These are phyloP conservation scores for Aspergillus tamarii DNA, from an alignment of 2,329 filamentous ascomycete species.

Conservation along the genomic window DNA sequence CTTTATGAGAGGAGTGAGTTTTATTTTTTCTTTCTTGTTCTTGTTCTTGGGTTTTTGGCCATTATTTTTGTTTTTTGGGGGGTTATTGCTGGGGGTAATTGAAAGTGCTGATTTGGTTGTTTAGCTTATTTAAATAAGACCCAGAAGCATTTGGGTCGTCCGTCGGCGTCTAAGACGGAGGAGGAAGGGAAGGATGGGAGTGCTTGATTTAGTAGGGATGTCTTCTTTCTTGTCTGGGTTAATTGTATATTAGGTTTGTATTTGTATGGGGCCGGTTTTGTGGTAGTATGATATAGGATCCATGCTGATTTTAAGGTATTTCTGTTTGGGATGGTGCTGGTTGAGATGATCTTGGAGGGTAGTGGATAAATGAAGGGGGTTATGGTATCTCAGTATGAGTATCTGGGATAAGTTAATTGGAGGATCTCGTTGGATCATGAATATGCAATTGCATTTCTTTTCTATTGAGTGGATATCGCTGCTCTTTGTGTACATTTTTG, in stretches of 20 bases:
- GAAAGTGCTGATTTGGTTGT: background rate
- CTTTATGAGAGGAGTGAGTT: constrained; percentile 38
- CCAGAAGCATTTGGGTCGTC: constrained; percentile 17
- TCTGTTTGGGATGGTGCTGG: background rate
- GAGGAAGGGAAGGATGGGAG: background rate
- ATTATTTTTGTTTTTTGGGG: background rate
- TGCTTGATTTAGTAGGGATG: background rate
- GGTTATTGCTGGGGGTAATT: background rate
- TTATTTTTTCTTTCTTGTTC: background rate
- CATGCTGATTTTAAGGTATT: background rate
- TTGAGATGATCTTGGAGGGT: background rate
- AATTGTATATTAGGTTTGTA: constrained; percentile 4
- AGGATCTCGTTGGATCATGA: background rate
- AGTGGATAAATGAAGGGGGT: background rate
- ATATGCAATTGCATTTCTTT: background rate
- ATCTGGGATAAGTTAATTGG: background rate
- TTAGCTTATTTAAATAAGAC: constrained; percentile 32
- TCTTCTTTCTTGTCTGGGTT: background rate
- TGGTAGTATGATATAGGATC: background rate
- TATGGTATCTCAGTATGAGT: background rate
- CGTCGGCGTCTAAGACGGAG: background rate
- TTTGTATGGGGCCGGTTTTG: background rate
- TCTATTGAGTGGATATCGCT: background rate
- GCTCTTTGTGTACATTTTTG: background rate
- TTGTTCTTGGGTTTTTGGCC: background rate